phyloP scores from a whole-genome alignment of 1,139 yeast species.

The Saccharomyces uvarum region DNA sequence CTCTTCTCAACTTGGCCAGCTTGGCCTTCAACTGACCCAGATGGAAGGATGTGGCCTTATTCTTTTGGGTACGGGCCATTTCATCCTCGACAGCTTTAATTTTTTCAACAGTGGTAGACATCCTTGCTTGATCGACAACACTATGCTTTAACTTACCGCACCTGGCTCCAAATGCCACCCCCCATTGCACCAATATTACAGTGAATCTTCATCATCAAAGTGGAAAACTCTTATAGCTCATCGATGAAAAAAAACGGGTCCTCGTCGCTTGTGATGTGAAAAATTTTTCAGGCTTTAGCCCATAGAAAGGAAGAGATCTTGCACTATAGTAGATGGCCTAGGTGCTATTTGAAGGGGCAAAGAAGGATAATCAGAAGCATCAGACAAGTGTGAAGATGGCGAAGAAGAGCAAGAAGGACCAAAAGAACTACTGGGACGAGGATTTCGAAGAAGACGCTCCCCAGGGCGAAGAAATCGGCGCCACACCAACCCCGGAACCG shows the following conservation, averaged over 20 bases:
- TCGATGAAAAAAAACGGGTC: constrained; percentile 6
- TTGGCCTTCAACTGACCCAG: constrained; percentile 95
- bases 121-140: constrained; percentile 16
- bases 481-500: constrained; percentile 13
- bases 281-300: constrained; percentile 8
- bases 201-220: not conserved
- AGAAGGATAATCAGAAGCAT: constrained; percentile 44
- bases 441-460: constrained; percentile 55
- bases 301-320: not conserved
- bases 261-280: constrained; percentile 9
- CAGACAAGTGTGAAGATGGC: constrained; percentile 35
- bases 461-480: constrained; percentile 51
- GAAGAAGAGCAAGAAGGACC: constrained; percentile 43
- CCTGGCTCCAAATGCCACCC: not conserved
- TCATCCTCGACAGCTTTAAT: constrained; percentile 91
- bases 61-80: constrained; percentile 89
- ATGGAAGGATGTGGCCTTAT: constrained; percentile 93
- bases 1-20: constrained; percentile 88
- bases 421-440: constrained; percentile 73
- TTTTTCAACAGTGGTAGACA: constrained; percentile 82
- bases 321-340: not conserved
- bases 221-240: constrained; percentile 7
- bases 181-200: not conserved
- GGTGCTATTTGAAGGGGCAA: constrained; percentile 28
- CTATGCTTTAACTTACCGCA: not conserved